These are phyloP conservation scores for Leccinum pachyderme DNA, from an alignment of 1,284 basidiomycete genomes.

Conservation along the genomic window DNA sequence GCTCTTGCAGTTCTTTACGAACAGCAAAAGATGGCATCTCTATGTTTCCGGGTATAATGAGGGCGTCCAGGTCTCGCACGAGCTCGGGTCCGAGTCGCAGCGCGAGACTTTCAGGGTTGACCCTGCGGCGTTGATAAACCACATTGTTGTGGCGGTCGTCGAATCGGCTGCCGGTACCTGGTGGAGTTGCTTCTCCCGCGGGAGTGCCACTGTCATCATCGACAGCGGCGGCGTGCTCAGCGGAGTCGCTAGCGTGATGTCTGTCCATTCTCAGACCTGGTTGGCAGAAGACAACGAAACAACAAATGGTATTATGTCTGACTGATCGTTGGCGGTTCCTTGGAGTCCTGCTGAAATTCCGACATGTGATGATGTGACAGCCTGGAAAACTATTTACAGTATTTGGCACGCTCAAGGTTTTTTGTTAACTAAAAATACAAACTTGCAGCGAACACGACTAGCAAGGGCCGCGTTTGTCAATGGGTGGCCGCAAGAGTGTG, in stretches of 20 bases:
- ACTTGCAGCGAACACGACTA: slow-evolving; percentile 85
- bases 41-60: slow-evolving; percentile 62
- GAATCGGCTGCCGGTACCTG: slow-evolving; percentile 13
- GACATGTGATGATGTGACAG: slow-evolving; percentile 11
- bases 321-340: background rate
- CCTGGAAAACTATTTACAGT: background rate
- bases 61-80: slow-evolving; percentile 63
- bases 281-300: slow-evolving; percentile 1
- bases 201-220: background rate
- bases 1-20: slow-evolving; percentile 64
- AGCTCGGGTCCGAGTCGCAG: slow-evolving; percentile 61
- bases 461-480: slow-evolving; percentile 5
- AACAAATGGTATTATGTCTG: slow-evolving; percentile 3
- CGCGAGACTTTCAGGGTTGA: slow-evolving; percentile 56
- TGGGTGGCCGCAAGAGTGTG: slow-evolving; percentile 1
- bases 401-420: background rate
- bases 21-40: slow-evolving; percentile 71
- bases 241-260: background rate
- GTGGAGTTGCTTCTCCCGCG: background rate
- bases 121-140: slow-evolving; percentile 38
- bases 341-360: slow-evolving; percentile 24
- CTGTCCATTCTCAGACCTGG: slow-evolving; percentile 14
- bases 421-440: slow-evolving; percentile 66
- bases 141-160: slow-evolving; percentile 7
- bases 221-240: background rate